These are phyloP conservation scores for Populus hybrid DNA, from an alignment of 441 rosid genomes.

Conservation along the genomic window DNA sequence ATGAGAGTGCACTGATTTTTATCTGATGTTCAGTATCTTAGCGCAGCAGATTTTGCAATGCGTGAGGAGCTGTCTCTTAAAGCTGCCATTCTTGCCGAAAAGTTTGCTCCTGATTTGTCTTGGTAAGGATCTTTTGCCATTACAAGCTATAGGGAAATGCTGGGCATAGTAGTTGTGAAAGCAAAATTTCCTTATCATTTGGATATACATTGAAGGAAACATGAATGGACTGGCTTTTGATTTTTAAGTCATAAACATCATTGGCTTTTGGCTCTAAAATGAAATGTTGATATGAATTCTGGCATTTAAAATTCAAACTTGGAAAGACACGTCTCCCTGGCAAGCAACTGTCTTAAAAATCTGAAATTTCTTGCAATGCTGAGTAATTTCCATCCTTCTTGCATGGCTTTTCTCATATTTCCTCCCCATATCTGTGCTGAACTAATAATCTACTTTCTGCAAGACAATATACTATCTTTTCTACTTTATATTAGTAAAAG, in stretches of 20 bases:
- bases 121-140: constrained; percentile 57
- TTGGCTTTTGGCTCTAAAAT: too few relatives aligned
- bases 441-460: neutral
- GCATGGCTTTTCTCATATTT: too few relatives aligned
- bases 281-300: too few relatives aligned
- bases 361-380: too few relatives aligned
- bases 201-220: neutral
- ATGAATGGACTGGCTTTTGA: neutral
- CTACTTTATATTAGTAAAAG: neutral
- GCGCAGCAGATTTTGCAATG: constrained; percentile 97
- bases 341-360: too few relatives aligned
- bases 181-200: neutral
- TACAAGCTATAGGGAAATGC: neutral
- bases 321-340: too few relatives aligned
- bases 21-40: constrained; percentile 72
- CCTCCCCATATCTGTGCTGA: too few relatives aligned
- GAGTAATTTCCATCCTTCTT: too few relatives aligned
- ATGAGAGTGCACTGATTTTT: constrained; percentile 22
- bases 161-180: neutral
- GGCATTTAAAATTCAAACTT: too few relatives aligned
- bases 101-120: constrained; percentile 99
- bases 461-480: neutral
- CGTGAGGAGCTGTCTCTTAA: constrained; percentile 98
- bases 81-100: constrained; percentile 99
- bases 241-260: neutral